phyloP scores from a whole-genome alignment of 116 monocot genomes.

The Papilionanthe hybrid region DNA sequence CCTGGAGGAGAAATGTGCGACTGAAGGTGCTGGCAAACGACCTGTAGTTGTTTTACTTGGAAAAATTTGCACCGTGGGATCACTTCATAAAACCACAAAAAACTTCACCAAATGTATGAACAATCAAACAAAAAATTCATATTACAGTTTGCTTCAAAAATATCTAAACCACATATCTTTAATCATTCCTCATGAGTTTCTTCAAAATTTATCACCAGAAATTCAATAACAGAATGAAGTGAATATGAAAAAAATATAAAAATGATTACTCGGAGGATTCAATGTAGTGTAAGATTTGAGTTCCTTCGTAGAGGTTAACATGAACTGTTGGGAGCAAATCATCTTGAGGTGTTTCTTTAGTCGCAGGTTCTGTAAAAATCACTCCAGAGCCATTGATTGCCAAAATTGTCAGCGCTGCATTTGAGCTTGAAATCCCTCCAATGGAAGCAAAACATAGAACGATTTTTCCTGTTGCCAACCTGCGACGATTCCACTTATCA shows the following conservation, averaged over 20 bases:
- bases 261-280: constrained; percentile 29
- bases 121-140: too few species aligned
- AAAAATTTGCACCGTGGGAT: constrained; percentile 34
- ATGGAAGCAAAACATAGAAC: constrained; percentile 63
- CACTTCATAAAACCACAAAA: constrained; percentile 21
- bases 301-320: constrained; percentile 55
- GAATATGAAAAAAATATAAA: neutral
- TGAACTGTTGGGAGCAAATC: constrained; percentile 68
- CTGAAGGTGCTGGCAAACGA: constrained; percentile 47
- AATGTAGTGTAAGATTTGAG: constrained; percentile 62
- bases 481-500: constrained; percentile 34
- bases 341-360: constrained; percentile 31
- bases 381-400: constrained; percentile 44
- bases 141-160: too few species aligned
- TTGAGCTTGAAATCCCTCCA: constrained; percentile 34
- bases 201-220: too few species aligned
- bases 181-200: too few species aligned
- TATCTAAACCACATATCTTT: too few species aligned
- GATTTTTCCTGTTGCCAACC: constrained; percentile 27
- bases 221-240: too few species aligned
- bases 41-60: constrained; percentile 23
- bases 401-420: constrained; percentile 44
- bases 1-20: constrained; percentile 70
- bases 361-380: constrained; percentile 43
- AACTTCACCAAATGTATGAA: neutral